Base-by-base conservation (phyloP, 1,139 yeast species). In the Suhomyces bribrorum region DNA sequence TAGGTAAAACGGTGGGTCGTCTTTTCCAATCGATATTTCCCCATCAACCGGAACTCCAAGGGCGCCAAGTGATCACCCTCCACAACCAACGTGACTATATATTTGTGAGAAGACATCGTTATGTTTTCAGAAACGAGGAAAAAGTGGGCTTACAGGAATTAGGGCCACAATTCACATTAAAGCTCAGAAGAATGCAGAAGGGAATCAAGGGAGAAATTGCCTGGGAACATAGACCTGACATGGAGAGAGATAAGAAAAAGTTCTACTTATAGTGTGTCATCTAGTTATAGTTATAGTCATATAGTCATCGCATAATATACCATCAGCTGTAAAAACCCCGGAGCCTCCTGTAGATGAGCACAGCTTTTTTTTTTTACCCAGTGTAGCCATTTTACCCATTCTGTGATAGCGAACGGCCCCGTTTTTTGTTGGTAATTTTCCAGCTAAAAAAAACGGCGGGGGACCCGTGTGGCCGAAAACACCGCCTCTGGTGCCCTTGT, bases 11-110 rank as follows among this genome's bases (percentile, higher is more conserved):
- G 0, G 95, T 92, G 5, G 97, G 96, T 22, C 74, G 95, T 45
- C 66, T 92, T 46, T 92, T 92, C 66, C 97, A 89, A 60, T 81
- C 96, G 2, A 71, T 94, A 24, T 88, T 90, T 65, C 98, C 98
- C 2, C 89, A 86, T 44, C 77, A 79, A 44, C 98, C 98, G 1
- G 97, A 92, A 57, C 77, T 94, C 52, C 85, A 86, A 61, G 98
- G 98, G 26, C 77, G 98, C 52, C 97, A 92, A 61, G 98, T 88
- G 36, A 85, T 92, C 28, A 92, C 98, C 1, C 66, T 92, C 57
- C 98, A 92, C 61, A 92, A 92, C 61, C 98, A 92, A 62, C 77
- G 98, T 69, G 98, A 92, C 61, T 94, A 77, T 59, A 86, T 92
- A 34, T 92, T 92, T 57, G 89, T 92, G 74, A 78, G 98, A 64